Conservation (phyloP, 106 monocot species). For the Dendrobium catenatum region DNA sequence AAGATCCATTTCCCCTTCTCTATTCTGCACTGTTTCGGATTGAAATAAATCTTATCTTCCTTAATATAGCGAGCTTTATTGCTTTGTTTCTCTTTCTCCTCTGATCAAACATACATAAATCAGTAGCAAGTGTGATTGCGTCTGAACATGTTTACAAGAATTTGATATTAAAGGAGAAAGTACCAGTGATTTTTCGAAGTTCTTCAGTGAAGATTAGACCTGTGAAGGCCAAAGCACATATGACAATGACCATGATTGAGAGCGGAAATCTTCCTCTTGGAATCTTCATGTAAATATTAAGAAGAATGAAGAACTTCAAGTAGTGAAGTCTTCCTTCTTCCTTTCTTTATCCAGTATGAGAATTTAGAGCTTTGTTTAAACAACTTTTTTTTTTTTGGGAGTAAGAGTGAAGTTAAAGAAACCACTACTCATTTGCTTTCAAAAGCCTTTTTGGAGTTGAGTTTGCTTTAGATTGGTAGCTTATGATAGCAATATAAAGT, state of each 20-base stretch:
- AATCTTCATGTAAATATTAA: conserved; percentile 23
- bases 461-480: not conserved
- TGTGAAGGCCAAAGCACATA: conserved; percentile 38
- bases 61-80: not conserved
- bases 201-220: conserved; percentile 66
- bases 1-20: conserved; percentile 5
- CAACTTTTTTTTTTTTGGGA: conserved; percentile 10
- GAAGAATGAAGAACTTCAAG: not conserved
- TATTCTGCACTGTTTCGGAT: conserved; percentile 1
- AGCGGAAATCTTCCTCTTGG: conserved; percentile 37
- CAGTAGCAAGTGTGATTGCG: not conserved
- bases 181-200: conserved; percentile 53
- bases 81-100: conserved; percentile 8
- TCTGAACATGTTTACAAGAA: not conserved
- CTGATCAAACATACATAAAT: conserved; percentile 1
- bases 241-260: conserved; percentile 35
- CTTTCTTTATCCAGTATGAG: too few species aligned
- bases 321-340: not conserved
- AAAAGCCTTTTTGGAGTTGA: not conserved
- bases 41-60: not conserved
- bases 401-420: conserved; percentile 71
- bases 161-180: conserved; percentile 34
- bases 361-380: conserved; percentile 1
- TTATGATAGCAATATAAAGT: not conserved
- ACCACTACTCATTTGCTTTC: not conserved